Evolutionary conservation across 2,329 filamentous ascomycete species (phyloP).

Genomic region (Rugonectria rugulosa): DNA sequence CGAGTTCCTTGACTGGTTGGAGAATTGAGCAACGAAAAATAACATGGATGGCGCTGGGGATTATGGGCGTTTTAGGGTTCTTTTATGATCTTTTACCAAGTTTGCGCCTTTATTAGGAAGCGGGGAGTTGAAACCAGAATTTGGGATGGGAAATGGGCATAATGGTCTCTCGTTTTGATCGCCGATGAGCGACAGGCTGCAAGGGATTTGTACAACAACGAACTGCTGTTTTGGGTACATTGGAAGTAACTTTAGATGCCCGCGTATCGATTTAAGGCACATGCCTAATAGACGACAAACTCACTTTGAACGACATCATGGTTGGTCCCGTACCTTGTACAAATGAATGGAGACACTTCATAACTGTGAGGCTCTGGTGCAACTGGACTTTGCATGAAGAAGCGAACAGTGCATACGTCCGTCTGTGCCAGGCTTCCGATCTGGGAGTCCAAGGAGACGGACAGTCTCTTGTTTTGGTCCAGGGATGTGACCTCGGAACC

Average conservation of each 20-base stretch:
- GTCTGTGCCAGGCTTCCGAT: too few relatives aligned
- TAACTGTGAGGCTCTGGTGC: not conserved
- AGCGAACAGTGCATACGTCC: too few relatives aligned
- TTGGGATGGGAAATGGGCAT: conserved; percentile 14
- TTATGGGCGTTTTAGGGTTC: conserved; percentile 4
- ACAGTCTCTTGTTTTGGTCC: too few relatives aligned
- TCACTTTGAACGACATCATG: not conserved
- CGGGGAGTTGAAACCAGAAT: conserved; percentile 12
- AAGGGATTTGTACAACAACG: conserved; percentile 11
- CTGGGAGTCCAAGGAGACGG: too few relatives aligned
- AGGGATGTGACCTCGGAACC: too few relatives aligned
- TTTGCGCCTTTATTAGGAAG: conserved; percentile 22
- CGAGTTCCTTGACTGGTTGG: conserved; percentile 74
- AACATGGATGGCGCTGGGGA: conserved; percentile 24
- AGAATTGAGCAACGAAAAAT: conserved; percentile 49
- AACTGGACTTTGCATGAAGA: too few relatives aligned
- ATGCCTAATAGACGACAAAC: conserved; percentile 10
- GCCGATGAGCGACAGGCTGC: not conserved
- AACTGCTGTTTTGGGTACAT: not conserved
- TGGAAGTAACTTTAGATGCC: conserved; percentile 6
- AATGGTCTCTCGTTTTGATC: conserved; percentile 12
- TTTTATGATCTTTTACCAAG: conserved; percentile 20
- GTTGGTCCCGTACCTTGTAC: not conserved
- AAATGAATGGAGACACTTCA: not conserved
- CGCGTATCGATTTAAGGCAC: not conserved